Evolutionary conservation across 192 early-diverging fungal species (phyloP), one percentile per base, ranked within the genome.

Genomic region (Cetraspora pellucida): DNA sequence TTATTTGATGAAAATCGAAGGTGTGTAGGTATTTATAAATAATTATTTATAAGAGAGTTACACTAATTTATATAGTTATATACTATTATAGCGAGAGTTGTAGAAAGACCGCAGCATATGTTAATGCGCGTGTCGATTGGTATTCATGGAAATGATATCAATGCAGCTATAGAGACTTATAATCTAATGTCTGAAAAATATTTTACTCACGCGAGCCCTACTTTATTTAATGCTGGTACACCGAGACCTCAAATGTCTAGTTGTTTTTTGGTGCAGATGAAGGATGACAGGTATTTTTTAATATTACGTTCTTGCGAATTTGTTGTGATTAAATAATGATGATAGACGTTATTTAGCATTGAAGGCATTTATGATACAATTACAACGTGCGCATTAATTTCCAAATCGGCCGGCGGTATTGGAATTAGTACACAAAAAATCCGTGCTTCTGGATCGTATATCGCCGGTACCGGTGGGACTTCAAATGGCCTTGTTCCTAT

Each of bases 311-410:
- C 37, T 37, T 6, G 37, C 37, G 7, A 37, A 37, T 37, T 37
- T 37, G 7, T 37, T 37, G 7, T 37, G 37, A 37, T 37, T 2
- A 37, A 37, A 37, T 37, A 37, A 1, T 37, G 37, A 37, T 37
- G 37, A 37, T 37, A 7, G 37, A 37, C 7, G 7, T 37, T 37
- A 37, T 37, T 37, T 81, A 94, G 93, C 52, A 97, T 98, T 74
- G 96, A 99, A 82, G 97, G 97, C 65, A 98, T 99, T 77, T 99
- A 96, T 81, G 95, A 97, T 28, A 99, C 97, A 23, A 89, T 99
- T 77, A 97, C 96, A 87, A 92, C 89, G 54, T 99, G 97, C 79
- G 96, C 97, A 59, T 92, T 95, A 89, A 99, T 99, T 79, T 96
- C 95, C 71, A 99, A 99, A 88, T 92, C 93, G 71, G 97, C 97